Conservation (phyloP, 345 rosid species). For the Boechera retrofracta region DNA sequence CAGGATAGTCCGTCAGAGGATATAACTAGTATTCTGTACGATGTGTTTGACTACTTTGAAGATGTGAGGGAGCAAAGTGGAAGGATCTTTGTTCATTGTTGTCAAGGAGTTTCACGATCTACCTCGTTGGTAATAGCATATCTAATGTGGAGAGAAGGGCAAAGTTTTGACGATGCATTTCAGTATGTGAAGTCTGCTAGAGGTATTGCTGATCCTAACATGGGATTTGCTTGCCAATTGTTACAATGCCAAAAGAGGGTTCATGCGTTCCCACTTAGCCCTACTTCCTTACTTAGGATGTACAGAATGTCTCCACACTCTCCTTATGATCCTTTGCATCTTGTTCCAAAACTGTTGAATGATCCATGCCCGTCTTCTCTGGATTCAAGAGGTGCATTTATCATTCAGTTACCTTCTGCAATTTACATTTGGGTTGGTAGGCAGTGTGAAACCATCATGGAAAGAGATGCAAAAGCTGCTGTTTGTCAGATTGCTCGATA, state of each 20-base stretch:
- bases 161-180: slow-evolving; percentile 98
- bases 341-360: slow-evolving; percentile 91
- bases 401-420: slow-evolving; percentile 83
- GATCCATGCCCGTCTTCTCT: slow-evolving; percentile 80
- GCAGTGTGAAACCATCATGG: slow-evolving; percentile 83
- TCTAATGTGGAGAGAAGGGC: slow-evolving; percentile 99
- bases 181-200: slow-evolving; percentile 96
- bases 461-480: slow-evolving; percentile 95
- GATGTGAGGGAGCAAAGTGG: slow-evolving; percentile 94
- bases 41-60: slow-evolving; percentile 98
- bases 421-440: slow-evolving; percentile 95
- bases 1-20: slow-evolving; percentile 99
- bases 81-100: slow-evolving; percentile 96
- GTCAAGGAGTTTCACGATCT: slow-evolving; percentile 98
- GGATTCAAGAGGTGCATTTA: slow-evolving; percentile 98
- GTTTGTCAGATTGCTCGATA: slow-evolving; percentile 94
- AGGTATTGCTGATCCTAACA: slow-evolving; percentile 97
- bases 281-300: slow-evolving; percentile 91
- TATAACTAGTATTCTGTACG: slow-evolving; percentile 95
- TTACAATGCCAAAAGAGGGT: slow-evolving; percentile 98
- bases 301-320: slow-evolving; percentile 95
- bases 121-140: slow-evolving; percentile 98
- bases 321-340: slow-evolving; percentile 97
- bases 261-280: slow-evolving; percentile 96
- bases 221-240: slow-evolving; percentile 99